These are phyloP conservation scores for Camellia oleifera DNA, from an alignment of 179 eudicot genomes.

Conservation along the genomic window DNA sequence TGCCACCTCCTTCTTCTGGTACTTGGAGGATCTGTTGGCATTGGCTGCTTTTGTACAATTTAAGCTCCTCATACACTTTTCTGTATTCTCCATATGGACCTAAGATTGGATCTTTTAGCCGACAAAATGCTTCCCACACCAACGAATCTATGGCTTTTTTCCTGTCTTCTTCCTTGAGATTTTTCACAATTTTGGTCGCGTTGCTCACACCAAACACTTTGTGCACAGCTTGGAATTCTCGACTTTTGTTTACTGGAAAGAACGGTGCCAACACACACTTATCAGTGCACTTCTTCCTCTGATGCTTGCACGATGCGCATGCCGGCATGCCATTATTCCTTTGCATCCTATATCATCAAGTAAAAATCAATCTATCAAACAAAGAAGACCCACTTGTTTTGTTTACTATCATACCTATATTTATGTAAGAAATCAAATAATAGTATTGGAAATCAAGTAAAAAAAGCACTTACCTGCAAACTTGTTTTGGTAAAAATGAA, in stretches of 20 bases:
- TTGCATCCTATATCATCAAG: slow-evolving; percentile 13
- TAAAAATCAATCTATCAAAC: background rate
- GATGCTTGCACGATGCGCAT: slow-evolving; percentile 96
- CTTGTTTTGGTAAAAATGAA: slow-evolving; percentile 16
- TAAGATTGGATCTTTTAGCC: slow-evolving; percentile 62
- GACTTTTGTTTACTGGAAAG: slow-evolving; percentile 58
- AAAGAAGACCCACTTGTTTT: slow-evolving; percentile 1
- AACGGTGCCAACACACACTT: slow-evolving; percentile 75
- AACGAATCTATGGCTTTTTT: slow-evolving; percentile 64
- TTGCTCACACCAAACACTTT: slow-evolving; percentile 90
- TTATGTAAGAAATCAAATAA: background rate
- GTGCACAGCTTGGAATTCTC: slow-evolving; percentile 78
- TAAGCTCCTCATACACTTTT: slow-evolving; percentile 58
- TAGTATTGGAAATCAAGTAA: background rate
- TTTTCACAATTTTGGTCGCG: slow-evolving; percentile 57
- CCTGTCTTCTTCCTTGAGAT: slow-evolving; percentile 45
- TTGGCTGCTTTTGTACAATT: slow-evolving; percentile 36
- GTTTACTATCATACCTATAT: background rate
- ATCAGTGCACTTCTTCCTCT: slow-evolving; percentile 79
- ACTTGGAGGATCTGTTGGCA: slow-evolving; percentile 10
- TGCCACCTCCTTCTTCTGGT: slow-evolving; percentile 28
- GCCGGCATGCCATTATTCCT: slow-evolving; percentile 33
- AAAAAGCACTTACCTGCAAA: slow-evolving; percentile 11
- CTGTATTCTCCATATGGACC: slow-evolving; percentile 73
- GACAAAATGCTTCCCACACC: slow-evolving; percentile 76